Percentiles rank a stretch among this genome's conserved stretches.
phyloP scores from a whole-genome alignment of 257 asterid species.

The Jaltomata sinuosa region DNA sequence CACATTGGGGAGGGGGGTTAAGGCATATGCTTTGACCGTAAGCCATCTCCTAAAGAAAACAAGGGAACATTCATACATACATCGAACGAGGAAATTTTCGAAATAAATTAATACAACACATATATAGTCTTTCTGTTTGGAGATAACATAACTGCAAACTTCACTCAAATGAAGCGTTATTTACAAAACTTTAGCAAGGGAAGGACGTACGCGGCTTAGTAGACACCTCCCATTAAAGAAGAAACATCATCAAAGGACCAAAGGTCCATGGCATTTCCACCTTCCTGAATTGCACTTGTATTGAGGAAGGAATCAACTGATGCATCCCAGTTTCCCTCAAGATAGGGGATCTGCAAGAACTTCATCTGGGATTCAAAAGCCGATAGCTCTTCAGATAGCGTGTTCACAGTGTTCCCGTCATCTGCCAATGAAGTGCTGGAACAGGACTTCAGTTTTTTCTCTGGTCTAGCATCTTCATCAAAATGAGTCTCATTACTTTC shows the following conservation, averaged over 20 bases:
- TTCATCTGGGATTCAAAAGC: slow-evolving; percentile 61
- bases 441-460: slow-evolving; percentile 41
- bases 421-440: slow-evolving; percentile 13
- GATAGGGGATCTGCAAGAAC: slow-evolving; percentile 56
- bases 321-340: slow-evolving; percentile 69
- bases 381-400: slow-evolving; percentile 33
- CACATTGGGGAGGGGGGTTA: slow-evolving; percentile 36
- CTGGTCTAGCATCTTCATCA: slow-evolving; percentile 32
- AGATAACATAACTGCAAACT: background rate
- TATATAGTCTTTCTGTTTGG: background rate
- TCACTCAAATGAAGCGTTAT: slow-evolving; percentile 69
- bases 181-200: slow-evolving; percentile 32
- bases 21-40: slow-evolving; percentile 27
- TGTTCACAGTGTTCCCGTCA: slow-evolving; percentile 14
- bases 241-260: slow-evolving; percentile 70
- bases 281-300: slow-evolving; percentile 44
- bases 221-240: slow-evolving; percentile 42
- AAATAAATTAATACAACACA: background rate
- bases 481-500: slow-evolving; percentile 45
- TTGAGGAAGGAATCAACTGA: slow-evolving; percentile 61
- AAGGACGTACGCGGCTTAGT: slow-evolving; percentile 20
- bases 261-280: slow-evolving; percentile 52
- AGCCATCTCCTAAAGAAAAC: slow-evolving; percentile 15
- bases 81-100: slow-evolving; percentile 2
- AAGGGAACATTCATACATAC: background rate